Percentiles rank a stretch among this genome's conserved stretches.
These are phyloP conservation scores for Cutaneotrichosporon curvatum DNA, from an alignment of 1,284 basidiomycete species.

Conservation along the genomic window DNA sequence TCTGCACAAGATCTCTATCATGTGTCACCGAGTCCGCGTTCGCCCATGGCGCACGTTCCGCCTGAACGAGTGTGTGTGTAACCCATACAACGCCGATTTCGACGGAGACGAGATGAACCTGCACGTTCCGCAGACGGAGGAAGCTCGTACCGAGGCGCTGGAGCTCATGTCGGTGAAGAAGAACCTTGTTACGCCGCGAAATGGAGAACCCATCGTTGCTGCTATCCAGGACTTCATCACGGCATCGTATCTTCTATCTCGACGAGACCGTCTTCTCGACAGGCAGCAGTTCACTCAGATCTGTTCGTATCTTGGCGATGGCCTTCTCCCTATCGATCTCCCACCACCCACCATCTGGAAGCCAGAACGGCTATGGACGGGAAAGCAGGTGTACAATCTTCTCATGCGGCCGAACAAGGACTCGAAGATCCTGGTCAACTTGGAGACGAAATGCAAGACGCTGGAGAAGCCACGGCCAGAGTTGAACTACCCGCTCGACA, in stretches of 20 bases:
- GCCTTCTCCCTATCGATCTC: conserved; percentile 84
- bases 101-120: conserved; percentile 99
- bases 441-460: conserved; percentile 94
- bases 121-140: conserved; percentile 98
- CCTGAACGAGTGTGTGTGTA: conserved; percentile 98
- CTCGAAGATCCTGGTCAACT: conserved; percentile 81
- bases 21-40: conserved; percentile 89
- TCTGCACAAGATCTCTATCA: conserved; percentile 97
- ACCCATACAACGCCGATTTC: conserved; percentile 99
- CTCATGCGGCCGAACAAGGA: conserved; percentile 90
- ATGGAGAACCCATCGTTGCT: conserved; percentile 96
- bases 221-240: conserved; percentile 99
- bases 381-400: conserved; percentile 95
- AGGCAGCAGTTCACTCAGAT: conserved; percentile 94
- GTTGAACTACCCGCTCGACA: conserved; percentile 56
- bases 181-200: conserved; percentile 93
- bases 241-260: conserved; percentile 89
- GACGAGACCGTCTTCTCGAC: conserved; percentile 88
- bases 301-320: conserved; percentile 90
- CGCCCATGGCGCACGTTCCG: conserved; percentile 97
- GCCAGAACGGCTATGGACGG: conserved; percentile 90
- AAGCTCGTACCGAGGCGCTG: conserved; percentile 93
- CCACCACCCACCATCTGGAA: conserved; percentile 94
- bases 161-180: conserved; percentile 97
- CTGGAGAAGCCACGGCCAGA: conserved; percentile 67